Evolutionary conservation across 129 eudicot species (phyloP), one percentile per base, ranked within the genome.

Genomic region (Chrysanthemum lavandulifolium): DNA sequence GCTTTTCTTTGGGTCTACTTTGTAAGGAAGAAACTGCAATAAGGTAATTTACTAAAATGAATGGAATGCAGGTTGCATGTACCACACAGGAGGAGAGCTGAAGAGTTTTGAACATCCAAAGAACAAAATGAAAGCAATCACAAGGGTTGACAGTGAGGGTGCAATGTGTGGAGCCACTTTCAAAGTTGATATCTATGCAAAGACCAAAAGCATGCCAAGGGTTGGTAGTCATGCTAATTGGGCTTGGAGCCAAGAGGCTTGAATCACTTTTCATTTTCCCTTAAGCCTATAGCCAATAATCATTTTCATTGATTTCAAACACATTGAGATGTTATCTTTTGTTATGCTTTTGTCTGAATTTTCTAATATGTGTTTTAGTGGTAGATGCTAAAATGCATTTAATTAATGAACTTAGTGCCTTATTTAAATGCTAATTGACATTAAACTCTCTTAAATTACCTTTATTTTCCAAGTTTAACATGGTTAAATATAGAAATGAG

Each of bases 91-190:
- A 74, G 81, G 82, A 68, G 98, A 91, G 54, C 71, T 90, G 75
- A 77, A 69, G 81, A 90, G 86, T 79, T 87, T 67, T 73, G 98
- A 94, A 76, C 96, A 87, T 73, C 97, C 98, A 73, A 90, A 73
- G 80, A 74, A 90, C 78, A 94, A 87, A 74, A 62, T 90, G 92
- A 90, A 87, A 78, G 97, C 98, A 29, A 90, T 94, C 89, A 82
- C 97, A 25, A 87, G 98, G 81, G 82, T 88, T 10, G 96, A 91
- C 45, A 91, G 97, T 75, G 98, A 93, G 55, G 98, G 98, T n/a
- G 81, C 67, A 45, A 81, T 93, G 90, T 87, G 98, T 73, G 98
- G 97, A 19, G 86, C 97, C 6, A 82, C 81, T 66, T 93, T 93
- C 55, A 88, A 88, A 74, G 97, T 90, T 71, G 98, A 93, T 87